Evolutionary conservation across 129 eudicot genomes (phyloP).

Genomic region (Cynara cardunculus): DNA sequence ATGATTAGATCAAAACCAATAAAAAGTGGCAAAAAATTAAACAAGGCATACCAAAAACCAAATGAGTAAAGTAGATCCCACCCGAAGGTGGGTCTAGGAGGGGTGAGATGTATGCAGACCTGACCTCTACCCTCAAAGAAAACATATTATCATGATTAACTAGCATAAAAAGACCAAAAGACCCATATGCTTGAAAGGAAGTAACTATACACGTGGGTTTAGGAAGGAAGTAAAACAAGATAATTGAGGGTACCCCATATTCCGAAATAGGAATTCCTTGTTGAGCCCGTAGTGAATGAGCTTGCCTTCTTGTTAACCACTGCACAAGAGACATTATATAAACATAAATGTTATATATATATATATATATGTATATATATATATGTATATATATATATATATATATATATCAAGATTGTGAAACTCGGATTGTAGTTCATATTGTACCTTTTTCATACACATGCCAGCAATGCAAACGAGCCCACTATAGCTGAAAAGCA

Average conservation of each 20-base stretch:
- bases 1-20: too few relatives aligned
- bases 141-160: background rate
- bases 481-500: conserved; percentile 93
- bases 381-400: too few relatives aligned
- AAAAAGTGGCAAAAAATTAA: too few relatives aligned
- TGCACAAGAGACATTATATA: conserved; percentile 23
- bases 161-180: background rate
- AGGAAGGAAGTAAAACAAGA: background rate
- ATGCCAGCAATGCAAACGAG: conserved; percentile 75
- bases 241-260: conserved; percentile 54
- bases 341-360: background rate
- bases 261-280: conserved; percentile 96
- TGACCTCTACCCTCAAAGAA: too few relatives aligned
- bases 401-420: background rate
- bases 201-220: background rate
- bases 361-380: too few relatives aligned
- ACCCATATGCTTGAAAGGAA: background rate
- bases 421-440: background rate
- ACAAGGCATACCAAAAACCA: too few relatives aligned
- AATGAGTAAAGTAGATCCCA: too few relatives aligned
- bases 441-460: conserved; percentile 68
- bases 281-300: conserved; percentile 83
- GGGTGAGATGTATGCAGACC: too few relatives aligned
- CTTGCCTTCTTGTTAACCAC: conserved; percentile 95
- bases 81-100: too few relatives aligned